These are phyloP conservation scores for Tolypocladium cylindrosporum DNA, from an alignment of 2,329 filamentous ascomycete species.

Conservation along the genomic window DNA sequence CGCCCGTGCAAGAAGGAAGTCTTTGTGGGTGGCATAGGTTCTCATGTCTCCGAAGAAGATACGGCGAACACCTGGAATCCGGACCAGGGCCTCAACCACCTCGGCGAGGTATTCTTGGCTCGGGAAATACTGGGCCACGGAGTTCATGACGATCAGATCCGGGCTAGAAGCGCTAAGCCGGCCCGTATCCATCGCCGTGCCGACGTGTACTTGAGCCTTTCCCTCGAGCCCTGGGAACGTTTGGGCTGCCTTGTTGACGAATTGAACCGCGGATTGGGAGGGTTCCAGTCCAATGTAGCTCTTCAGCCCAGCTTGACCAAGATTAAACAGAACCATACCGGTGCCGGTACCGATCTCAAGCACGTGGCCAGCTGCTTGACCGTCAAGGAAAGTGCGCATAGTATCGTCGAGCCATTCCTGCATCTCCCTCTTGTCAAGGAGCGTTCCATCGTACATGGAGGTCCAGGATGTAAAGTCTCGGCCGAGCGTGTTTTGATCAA, in stretches of 20 bases:
- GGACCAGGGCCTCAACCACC: not conserved
- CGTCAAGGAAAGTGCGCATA: slow-evolving; percentile 9
- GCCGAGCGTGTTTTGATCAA: too few relatives aligned
- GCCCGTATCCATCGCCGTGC: too few relatives aligned
- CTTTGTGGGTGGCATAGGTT: slow-evolving; percentile 5
- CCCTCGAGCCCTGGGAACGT: too few relatives aligned
- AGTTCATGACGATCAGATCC: slow-evolving; percentile 7
- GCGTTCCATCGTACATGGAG: slow-evolving; percentile 19
- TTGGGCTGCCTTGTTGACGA: slow-evolving; percentile 4
- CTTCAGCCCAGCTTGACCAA: slow-evolving; percentile 5
- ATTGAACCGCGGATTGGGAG: slow-evolving; percentile 1
- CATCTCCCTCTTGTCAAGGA: slow-evolving; percentile 17
- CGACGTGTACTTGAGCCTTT: too few relatives aligned
- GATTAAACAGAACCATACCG: slow-evolving; percentile 15
- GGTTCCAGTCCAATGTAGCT: slow-evolving; percentile 19
- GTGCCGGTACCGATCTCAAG: slow-evolving; percentile 16
- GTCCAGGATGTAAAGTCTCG: slow-evolving; percentile 20
- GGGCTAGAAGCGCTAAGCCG: too few relatives aligned
- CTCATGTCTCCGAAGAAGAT: slow-evolving; percentile 13
- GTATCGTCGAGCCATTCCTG: slow-evolving; percentile 21
- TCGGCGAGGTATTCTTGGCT: not conserved
- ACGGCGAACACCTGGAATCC: not conserved
- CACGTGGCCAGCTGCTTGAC: slow-evolving; percentile 5
- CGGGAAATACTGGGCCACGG: slow-evolving; percentile 4
- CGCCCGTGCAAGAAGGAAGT: slow-evolving; percentile 5